Evolutionary conservation across 2,329 filamentous ascomycete species (phyloP), one percentile per base, ranked within the genome.

Genomic region (Westerdykella aurantiaca): DNA sequence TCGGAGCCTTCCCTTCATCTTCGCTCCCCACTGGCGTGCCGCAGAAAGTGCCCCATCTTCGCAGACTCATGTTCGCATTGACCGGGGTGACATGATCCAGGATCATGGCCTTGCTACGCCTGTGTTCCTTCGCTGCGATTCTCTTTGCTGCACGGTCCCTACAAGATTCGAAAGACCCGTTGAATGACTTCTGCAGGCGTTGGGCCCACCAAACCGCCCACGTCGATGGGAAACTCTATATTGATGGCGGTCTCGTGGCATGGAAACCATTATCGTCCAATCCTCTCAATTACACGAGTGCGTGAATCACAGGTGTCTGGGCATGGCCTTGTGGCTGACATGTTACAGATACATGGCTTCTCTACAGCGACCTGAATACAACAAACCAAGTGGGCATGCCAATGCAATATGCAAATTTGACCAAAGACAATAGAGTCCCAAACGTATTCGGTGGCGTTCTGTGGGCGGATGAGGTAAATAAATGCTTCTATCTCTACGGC

Each of bases 401-500:
- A 3, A 68, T 71, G 34, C 70, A 81, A 23, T 71, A 78, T 44
- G 72, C 74, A 31, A 79, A 82, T 44, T 68, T 83, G 7, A 75
- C 74, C 31, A 84, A 83, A 58, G 79, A 81, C 46, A 66, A 66
- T 13, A 72, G 73, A 3, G 69, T 83, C n/a, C 81, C 81, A 0
- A 66, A 68, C 47, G 64, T 76, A 6, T 63, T 66, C 35, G 70
- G 73, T 21, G 73, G 72, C 10, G 58, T 74, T 3, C 64, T 83
- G 11, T 83, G 79, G 79, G 67, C 71, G 4, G 80, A 83, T 57
- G 62, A 70, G 11, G 68, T 79, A 38, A 82, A 83, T 63, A 81
- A 81, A 57, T 64, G 73, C n/a, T 71, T 83, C 37, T 82, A 80
- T 55, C 64, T 80, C 2, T 84, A 77, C 53, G 81, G 81, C 10